Evolutionary conservation across 768 basidiomycete species (phyloP), one percentile per base, ranked within the genome.

Genomic region (Russula virescens): DNA sequence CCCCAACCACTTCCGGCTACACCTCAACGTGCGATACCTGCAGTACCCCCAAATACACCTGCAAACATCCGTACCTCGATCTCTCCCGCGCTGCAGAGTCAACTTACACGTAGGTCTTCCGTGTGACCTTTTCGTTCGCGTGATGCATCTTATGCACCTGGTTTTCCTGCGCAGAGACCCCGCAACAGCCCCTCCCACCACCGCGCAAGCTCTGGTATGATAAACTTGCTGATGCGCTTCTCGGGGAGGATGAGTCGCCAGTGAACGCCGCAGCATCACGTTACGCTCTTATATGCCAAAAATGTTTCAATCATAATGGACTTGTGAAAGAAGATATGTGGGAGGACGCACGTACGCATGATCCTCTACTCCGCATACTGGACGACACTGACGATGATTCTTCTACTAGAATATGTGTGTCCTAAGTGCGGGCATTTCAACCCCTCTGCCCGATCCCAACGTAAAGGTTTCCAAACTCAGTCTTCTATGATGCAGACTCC

Each of bases 401-500:
- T 18, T 34, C 21, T 45, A 43, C 18, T 69, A 95, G 93, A 94
- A 76, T 96, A 92, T 68, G 74, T 83, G 26, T 96, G 93, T 72
- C 89, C 86, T 0, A 91, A 90, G 71, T 96, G 94, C 71, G 85
- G 85, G 9, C 84, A 87, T 73, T 91, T 95, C 73, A 95, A 96
- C 69, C 75, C 79, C 6, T 78, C 80, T 18, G 65, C 67, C 7
- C 73, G 72, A n/a, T 60, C 72, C 5, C 60, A 50, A 19, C 58
- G 58, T 23, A 55, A 55, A 31, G 34, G 53, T 25, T 5, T 31
- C 31, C 38, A 40, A 16, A n/a, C 55, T 10, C 62, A 55, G n/a
- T 21, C 53, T 6, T 48, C 47, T 28, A 28, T 40, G 31, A 13
- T 54, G 23, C 63, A 60, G 42, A 60, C 63, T 16, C 62, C 53